Evolutionary conservation across 2,329 filamentous ascomycete species (phyloP).

Genomic region (Colletotrichum liriopes): DNA sequence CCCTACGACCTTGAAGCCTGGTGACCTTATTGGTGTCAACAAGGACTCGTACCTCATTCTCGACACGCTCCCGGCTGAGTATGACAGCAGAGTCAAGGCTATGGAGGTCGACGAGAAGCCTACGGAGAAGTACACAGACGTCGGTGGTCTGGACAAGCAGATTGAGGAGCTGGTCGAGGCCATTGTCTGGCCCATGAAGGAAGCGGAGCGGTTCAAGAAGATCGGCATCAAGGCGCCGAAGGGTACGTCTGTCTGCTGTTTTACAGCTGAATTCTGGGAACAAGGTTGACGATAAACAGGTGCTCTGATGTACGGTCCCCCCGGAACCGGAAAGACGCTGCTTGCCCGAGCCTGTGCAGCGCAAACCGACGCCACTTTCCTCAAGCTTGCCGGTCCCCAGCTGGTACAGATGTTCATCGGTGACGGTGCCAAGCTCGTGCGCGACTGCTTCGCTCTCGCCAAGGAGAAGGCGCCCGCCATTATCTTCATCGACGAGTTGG

Average conservation of each 20-base stretch:
- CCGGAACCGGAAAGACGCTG: conserved; percentile 91
- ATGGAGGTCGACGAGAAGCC: conserved; percentile 99
- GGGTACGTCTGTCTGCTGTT: conserved; percentile 70
- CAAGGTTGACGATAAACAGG: conserved; percentile 66
- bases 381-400: conserved; percentile 97
- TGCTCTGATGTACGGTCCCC: conserved; percentile 97
- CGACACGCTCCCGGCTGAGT: conserved; percentile 96
- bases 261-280: conserved; percentile 25
- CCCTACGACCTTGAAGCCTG: conserved; percentile 93
- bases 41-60: conserved; percentile 99
- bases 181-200: conserved; percentile 99
- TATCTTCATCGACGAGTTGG: conserved; percentile 99
- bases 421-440: conserved; percentile 96
- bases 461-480: conserved; percentile 99
- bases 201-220: conserved; percentile 99
- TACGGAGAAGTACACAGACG: conserved; percentile 98
- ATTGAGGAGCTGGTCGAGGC: conserved; percentile 99
- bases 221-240: conserved; percentile 99
- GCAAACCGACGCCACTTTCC: conserved; percentile 97
- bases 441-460: conserved; percentile 96
- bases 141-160: conserved; percentile 97
- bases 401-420: conserved; percentile 99
- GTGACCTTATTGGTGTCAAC: conserved; percentile 97
- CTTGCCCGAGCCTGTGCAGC: conserved; percentile 96
- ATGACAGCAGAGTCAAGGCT: conserved; percentile 98